These are phyloP conservation scores for Pinus taeda DNA, from an alignment of 75 land plant genomes.

Conservation along the genomic window DNA sequence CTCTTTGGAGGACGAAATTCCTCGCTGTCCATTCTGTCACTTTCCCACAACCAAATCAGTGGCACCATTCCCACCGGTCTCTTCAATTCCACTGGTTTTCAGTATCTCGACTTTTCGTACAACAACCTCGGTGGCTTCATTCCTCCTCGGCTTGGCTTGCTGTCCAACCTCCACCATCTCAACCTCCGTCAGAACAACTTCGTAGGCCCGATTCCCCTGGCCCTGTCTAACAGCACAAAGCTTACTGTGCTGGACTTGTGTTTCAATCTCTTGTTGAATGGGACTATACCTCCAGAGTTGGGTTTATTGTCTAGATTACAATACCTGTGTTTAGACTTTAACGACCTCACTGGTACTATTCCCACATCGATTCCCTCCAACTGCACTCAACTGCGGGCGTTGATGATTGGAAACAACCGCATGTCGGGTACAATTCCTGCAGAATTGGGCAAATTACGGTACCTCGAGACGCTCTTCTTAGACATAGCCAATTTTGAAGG, in stretches of 20 bases:
- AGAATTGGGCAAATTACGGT: neutral
- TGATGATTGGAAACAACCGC: neutral
- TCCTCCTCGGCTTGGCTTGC: constrained; percentile 1
- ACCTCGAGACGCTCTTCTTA: neutral
- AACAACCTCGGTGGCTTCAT: no score
- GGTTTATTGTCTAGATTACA: neutral
- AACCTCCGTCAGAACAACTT: constrained; percentile 3
- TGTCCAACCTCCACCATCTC: constrained; percentile 9
- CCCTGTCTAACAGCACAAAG: constrained; percentile 11
- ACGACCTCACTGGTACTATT: constrained; percentile 20
- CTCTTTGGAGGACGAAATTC: no score
- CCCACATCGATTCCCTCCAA: constrained; percentile 2
- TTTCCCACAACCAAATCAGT: no score
- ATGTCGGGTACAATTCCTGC: neutral
- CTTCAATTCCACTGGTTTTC: no score
- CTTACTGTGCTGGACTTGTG: constrained; percentile 13
- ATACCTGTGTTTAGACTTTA: neutral
- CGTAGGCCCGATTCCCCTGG: constrained; percentile 16
- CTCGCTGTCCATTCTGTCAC: no score
- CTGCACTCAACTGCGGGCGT: neutral
- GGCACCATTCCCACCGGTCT: no score
- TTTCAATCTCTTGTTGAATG: constrained; percentile 7
- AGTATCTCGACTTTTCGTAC: no score
- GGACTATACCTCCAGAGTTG: constrained; percentile 12
- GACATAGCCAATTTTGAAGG: neutral